phyloP scores from a whole-genome alignment of 176 grass and related monocot species.

The Calamus simplicifolius region DNA sequence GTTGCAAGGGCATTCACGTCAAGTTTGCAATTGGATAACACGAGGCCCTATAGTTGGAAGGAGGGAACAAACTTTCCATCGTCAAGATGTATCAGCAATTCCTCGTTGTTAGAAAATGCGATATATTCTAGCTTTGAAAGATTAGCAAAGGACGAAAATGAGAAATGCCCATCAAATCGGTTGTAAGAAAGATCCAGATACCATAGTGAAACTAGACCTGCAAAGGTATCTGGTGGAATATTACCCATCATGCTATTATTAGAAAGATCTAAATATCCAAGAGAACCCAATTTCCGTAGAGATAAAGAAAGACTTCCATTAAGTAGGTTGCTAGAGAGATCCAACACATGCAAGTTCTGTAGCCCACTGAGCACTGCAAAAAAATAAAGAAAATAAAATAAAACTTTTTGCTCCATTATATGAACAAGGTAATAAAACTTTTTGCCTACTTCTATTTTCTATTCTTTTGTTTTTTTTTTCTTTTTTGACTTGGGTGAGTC shows the following conservation, averaged over 20 bases:
- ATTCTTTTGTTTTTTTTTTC: too few relatives aligned
- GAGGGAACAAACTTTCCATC: not conserved
- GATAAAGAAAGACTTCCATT: conserved; percentile 2
- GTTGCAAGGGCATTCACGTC: conserved; percentile 2
- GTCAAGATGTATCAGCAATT: conserved; percentile 5
- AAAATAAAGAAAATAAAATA: too few relatives aligned
- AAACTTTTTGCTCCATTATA: too few relatives aligned
- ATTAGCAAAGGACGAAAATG: not conserved
- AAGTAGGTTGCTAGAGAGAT: conserved; percentile 1
- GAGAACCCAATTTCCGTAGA: not conserved
- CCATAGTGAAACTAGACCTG: not conserved
- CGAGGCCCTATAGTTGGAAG: conserved; percentile 17
- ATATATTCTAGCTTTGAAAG: not conserved
- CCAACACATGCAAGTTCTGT: too few relatives aligned
- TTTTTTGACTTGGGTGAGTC: too few relatives aligned
- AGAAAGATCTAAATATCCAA: conserved; percentile 21
- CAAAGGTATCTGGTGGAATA: not conserved
- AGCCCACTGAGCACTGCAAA: too few relatives aligned
- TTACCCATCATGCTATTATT: conserved; percentile 7
- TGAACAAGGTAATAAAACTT: too few relatives aligned
- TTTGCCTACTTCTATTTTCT: too few relatives aligned
- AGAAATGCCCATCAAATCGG: conserved; percentile 8
- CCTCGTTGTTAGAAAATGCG: conserved; percentile 9
- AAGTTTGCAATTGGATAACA: conserved; percentile 26
- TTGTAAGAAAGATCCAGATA: not conserved